Evolutionary conservation across 2,329 filamentous ascomycete genomes (phyloP).

Genomic region (Aspergillus viridinutans): DNA sequence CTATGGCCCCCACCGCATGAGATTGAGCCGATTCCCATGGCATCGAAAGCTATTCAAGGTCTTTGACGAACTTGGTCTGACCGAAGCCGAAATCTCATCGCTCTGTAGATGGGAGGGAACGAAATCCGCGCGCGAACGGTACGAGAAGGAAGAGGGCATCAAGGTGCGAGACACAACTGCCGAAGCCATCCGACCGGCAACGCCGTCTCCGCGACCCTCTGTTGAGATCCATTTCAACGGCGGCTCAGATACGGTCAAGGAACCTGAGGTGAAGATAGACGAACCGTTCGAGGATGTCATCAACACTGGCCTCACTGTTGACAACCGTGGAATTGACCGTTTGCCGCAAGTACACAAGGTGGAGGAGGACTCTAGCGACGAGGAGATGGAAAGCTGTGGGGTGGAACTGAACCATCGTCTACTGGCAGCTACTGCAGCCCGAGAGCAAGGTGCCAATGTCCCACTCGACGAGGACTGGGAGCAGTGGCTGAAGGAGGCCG

Average conservation of each 20-base stretch:
- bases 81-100: slow-evolving; percentile 56
- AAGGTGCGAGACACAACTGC: slow-evolving; percentile 60
- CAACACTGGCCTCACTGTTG: slow-evolving; percentile 18
- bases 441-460: slow-evolving; percentile 46
- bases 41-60: slow-evolving; percentile 57
- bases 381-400: slow-evolving; percentile 49
- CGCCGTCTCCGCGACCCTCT: slow-evolving; percentile 36
- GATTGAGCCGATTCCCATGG: slow-evolving; percentile 58
- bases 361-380: slow-evolving; percentile 43
- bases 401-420: slow-evolving; percentile 50
- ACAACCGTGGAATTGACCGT: slow-evolving; percentile 22
- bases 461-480: slow-evolving; percentile 49
- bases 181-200: slow-evolving; percentile 50
- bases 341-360: slow-evolving; percentile 21
- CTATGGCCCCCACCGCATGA: slow-evolving; percentile 57
- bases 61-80: slow-evolving; percentile 57
- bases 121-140: slow-evolving; percentile 44
- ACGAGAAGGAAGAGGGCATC: slow-evolving; percentile 53
- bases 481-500: slow-evolving; percentile 55
- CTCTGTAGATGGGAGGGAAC: slow-evolving; percentile 58
- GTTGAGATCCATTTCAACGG: slow-evolving; percentile 31
- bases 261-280: slow-evolving; percentile 20
- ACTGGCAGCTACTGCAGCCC: slow-evolving; percentile 50
- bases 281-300: slow-evolving; percentile 22
- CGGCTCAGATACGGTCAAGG: slow-evolving; percentile 17